Evolutionary conservation across 768 basidiomycete species (phyloP), one percentile per base, ranked within the genome.

Genomic region (Agaricus subrufescens): DNA sequence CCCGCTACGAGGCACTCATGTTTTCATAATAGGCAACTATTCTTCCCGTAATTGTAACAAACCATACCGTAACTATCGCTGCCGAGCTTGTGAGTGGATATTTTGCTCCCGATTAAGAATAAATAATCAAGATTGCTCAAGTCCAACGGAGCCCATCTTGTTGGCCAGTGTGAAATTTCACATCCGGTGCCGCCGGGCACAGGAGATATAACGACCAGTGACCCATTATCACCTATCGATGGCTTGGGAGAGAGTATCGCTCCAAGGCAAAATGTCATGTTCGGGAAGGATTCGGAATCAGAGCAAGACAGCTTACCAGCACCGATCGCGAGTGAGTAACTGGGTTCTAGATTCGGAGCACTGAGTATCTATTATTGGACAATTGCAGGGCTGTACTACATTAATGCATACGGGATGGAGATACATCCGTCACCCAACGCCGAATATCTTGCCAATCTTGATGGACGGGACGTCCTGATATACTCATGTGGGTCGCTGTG

Each of bases 401-500:
- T 95, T 71, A 95, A 95, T 67, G 82, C 85, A 6, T 95, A 94
- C 63, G 92, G 92, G 9, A 87, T 87, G 71, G 92, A 96, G 71
- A 88, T 97, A n/a, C 85, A 90, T 64, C 94, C 94, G 15, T 76
- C 82, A 42, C 93, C 94, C 0, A 96, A 95, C 67, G 81, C 85
- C 1, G 90, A 89, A 43, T 92, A 86, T 65, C 65, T 98, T 49
- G 69, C 80, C 11, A 79, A 81, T 50, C 72, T 96, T 9, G 69
- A 71, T 3, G 71, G 76, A 30, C 80, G 80, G 54, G 82, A 89
- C 60, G 73, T 88, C 2, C 73, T 98, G 29, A 84, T 98, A 2
- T 97, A 96, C 67, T 94, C 92, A 3, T 94, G 94, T 65, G 94
- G 94, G 4, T 96, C 94, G 1, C 73, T 98, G 7, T 98, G 92